phyloP scores from a whole-genome alignment of 352 stramenopile genomes.

The Phytophthora multivora region DNA sequence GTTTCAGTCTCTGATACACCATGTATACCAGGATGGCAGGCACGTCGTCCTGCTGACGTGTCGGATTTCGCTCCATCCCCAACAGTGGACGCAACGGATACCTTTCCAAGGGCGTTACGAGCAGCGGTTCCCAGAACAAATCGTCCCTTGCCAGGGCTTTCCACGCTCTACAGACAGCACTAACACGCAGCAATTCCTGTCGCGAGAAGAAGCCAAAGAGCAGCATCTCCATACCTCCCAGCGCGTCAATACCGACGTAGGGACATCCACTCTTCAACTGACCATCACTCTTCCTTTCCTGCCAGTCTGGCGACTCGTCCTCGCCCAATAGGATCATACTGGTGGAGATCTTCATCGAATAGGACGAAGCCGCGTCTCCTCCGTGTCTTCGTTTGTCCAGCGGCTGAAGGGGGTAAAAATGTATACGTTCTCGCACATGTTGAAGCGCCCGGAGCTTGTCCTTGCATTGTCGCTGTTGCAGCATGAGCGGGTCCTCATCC shows the following conservation, averaged over 20 bases:
- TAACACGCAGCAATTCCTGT: constrained; percentile 50
- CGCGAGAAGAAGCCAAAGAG: constrained; percentile 63
- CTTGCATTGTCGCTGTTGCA: constrained; percentile 55
- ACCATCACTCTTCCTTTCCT: constrained; percentile 9
- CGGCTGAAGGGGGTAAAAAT: constrained; percentile 35
- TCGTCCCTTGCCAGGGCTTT: constrained; percentile 54
- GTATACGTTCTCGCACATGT: constrained; percentile 49
- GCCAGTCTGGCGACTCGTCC: constrained; percentile 23
- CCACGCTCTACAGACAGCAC: constrained; percentile 65
- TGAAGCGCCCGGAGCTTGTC: constrained; percentile 68
- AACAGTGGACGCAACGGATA: constrained; percentile 72
- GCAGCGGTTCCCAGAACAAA: constrained; percentile 68
- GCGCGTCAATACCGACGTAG: constrained; percentile 46
- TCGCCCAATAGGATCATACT: constrained; percentile 58
- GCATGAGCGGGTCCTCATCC: constrained; percentile 65
- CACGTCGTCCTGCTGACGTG: constrained; percentile 21
- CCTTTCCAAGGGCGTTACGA: constrained; percentile 59
- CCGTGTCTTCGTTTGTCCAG: constrained; percentile 8
- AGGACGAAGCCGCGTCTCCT: not conserved
- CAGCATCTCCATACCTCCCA: constrained; percentile 65
- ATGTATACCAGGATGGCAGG: constrained; percentile 80
- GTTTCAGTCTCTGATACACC: constrained; percentile 59
- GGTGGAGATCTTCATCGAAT: constrained; percentile 61
- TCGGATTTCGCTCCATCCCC: constrained; percentile 37
- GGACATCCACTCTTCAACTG: constrained; percentile 4